Base-by-base conservation (phyloP, 345 rosid genomes). In the Diplotaxis tenuifolia region DNA sequence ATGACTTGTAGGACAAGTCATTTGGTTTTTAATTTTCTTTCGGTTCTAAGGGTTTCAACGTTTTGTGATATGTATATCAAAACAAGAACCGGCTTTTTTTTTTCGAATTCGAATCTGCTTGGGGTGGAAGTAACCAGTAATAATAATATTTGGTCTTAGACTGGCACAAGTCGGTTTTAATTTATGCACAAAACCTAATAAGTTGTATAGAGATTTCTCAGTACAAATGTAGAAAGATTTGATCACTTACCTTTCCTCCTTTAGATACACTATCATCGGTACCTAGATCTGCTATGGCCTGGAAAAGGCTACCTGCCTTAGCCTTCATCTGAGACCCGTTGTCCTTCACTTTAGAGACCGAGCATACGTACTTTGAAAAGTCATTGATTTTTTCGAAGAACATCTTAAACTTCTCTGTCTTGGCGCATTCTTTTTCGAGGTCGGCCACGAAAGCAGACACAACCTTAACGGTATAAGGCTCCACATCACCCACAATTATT, bases 371-470 rank as follows among this genome's bases (percentile, higher is more conserved):
- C 28, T 59, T 59, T 29, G 66, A 27, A 42, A 40, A 59, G 0
- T 45, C 58, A 63, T 59, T 70, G 3, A 70, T 29, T 14, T 45
- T 58, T 45, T 59, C 47, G 11, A 45, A 70, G 9, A 70, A 70
- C 9, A 4, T 9, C 58, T 49, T 70, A 29, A 70, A 59, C 31
- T 70, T 59, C 4, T 70, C n/a, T 57, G 66, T 45, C 64, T 70
- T 70, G 40, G 66, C 58, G 42, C 74, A 70, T 70, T 70, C 66
- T 14, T 59, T 70, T 25, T 70, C 45, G 15, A 70, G 74, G 11
- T 59, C 20, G 6, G 25, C 47, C 7, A 59, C 9, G 15, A 70
- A 70, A 11, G 40, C 27, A 11, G 54, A 59, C 2, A 70, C 74
- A 59, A 12, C 57, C 62, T 70, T 58, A 45, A 45, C 28, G 28